Evolutionary conservation across 169 alveolate species (phyloP).

Genomic region (Cryptosporidium felis): DNA sequence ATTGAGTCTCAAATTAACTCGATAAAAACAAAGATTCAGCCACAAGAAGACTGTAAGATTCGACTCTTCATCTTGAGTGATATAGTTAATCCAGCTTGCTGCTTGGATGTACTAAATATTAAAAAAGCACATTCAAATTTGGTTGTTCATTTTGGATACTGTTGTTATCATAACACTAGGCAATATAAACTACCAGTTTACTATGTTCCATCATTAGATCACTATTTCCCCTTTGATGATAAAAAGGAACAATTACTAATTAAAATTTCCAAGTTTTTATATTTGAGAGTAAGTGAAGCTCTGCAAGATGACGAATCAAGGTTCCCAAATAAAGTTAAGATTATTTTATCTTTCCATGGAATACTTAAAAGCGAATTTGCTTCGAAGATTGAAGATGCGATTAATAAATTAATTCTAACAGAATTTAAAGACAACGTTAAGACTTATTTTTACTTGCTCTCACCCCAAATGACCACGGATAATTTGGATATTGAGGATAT

Average conservation of each 20-base stretch:
- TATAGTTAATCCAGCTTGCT: conserved; percentile 29
- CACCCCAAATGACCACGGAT: not conserved
- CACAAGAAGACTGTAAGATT: not conserved
- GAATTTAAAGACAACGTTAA: not conserved
- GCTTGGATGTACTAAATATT: conserved; percentile 15
- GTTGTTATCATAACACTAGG: conserved; percentile 9
- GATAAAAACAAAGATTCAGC: not conserved
- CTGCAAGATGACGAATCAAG: too few species aligned
- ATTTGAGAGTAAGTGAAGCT: too few species aligned
- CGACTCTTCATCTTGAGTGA: conserved; percentile 17
- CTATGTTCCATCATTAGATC: not conserved
- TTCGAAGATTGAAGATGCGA: not conserved
- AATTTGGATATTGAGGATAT: not conserved
- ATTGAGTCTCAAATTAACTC: not conserved
- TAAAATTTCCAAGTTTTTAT: too few species aligned
- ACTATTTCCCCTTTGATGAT: too few species aligned
- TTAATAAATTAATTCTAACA: not conserved
- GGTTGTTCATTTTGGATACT: conserved; percentile 43
- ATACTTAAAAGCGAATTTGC: not conserved
- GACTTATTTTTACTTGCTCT: not conserved
- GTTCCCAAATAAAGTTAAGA: not conserved
- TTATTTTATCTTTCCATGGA: not conserved
- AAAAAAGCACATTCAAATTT: conserved; percentile 39
- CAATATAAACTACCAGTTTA: conserved; percentile 3
- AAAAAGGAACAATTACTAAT: too few species aligned